A percentile compares a stretch with the other conserved stretches of the same genome.
These are phyloP conservation scores for Coemansia sp. DNA, from an alignment of 192 early-diverging fungal genomes.

Conservation along the genomic window DNA sequence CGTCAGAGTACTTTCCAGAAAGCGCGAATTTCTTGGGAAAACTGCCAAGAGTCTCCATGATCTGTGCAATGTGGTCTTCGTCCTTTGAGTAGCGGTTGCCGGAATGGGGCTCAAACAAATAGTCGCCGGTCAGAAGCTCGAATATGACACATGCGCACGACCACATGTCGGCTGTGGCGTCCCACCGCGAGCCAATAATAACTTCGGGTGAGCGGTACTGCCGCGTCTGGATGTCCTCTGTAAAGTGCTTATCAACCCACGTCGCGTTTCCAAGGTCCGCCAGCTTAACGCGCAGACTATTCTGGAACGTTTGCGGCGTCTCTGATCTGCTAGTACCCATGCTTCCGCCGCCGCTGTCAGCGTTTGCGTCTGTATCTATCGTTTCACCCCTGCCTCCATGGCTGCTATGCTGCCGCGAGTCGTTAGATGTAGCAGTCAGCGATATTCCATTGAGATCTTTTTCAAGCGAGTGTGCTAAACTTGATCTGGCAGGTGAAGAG, in stretches of 20 bases:
- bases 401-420: constrained; percentile 5
- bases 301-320: constrained; percentile 13
- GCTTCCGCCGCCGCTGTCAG: constrained; percentile 8
- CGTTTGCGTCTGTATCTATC: background rate
- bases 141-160: constrained; percentile 92
- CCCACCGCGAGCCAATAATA: constrained; percentile 85
- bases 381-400: background rate
- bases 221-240: constrained; percentile 94
- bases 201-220: constrained; percentile 97
- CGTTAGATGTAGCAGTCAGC: constrained; percentile 48
- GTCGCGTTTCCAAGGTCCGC: constrained; percentile 97
- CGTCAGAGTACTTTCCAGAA: constrained; percentile 77
- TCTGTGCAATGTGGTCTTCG: constrained; percentile 97
- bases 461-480: constrained; percentile 50
- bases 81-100: constrained; percentile 83
- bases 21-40: constrained; percentile 78
- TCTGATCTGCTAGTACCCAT: constrained; percentile 10
- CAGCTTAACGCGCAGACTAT: constrained; percentile 78
- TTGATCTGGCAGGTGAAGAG: background rate
- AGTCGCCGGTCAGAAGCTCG: constrained; percentile 91
- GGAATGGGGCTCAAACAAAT: constrained; percentile 91
- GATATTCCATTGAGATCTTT: constrained; percentile 67
- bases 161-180: constrained; percentile 88
- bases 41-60: constrained; percentile 88
- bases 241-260: constrained; percentile 94